Percentiles rank a stretch among this genome's conserved stretches.
Evolutionary conservation across 495 filamentous ascomycete genomes (phyloP).

Genomic region (Aspergillus sclerotioniger): DNA sequence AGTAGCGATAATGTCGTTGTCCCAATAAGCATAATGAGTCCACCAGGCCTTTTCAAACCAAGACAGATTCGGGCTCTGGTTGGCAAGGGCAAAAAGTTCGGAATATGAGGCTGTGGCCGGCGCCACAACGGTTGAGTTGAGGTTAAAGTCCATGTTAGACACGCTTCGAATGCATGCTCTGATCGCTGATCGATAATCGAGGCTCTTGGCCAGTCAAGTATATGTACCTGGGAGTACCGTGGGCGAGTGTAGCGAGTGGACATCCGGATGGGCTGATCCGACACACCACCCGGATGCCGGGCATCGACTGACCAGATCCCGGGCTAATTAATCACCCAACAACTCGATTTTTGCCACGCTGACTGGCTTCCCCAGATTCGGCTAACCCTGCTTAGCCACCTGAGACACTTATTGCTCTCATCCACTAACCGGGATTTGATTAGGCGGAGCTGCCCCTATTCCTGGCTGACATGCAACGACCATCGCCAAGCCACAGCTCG

Average conservation of each 20-base stretch:
- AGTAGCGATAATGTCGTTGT: conserved; percentile 92
- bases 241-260: conserved; percentile 2
- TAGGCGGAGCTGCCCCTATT: not conserved
- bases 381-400: not conserved
- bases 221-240: not conserved
- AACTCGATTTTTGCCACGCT: not conserved
- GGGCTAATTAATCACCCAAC: conserved; percentile 1
- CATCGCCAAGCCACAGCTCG: not conserved
- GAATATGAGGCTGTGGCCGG: conserved; percentile 15
- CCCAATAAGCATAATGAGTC: conserved; percentile 97
- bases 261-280: conserved; percentile 23
- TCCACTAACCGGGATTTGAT: not conserved
- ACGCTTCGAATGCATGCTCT: not conserved
- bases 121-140: conserved; percentile 13
- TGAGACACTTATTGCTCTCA: not conserved
- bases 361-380: conserved; percentile 2
- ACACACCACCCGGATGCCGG: conserved; percentile 25
- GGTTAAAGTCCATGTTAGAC: conserved; percentile 14
- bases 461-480: not conserved
- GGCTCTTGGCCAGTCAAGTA: not conserved
- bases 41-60: conserved; percentile 83
- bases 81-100: conserved; percentile 34
- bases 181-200: not conserved
- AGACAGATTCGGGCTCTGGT: conserved; percentile 84
- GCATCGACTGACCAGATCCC: conserved; percentile 12